Evolutionary conservation across 148 eudicot species (phyloP), one percentile per base, ranked within the genome.

Genomic region (Nepenthes mirabilis): DNA sequence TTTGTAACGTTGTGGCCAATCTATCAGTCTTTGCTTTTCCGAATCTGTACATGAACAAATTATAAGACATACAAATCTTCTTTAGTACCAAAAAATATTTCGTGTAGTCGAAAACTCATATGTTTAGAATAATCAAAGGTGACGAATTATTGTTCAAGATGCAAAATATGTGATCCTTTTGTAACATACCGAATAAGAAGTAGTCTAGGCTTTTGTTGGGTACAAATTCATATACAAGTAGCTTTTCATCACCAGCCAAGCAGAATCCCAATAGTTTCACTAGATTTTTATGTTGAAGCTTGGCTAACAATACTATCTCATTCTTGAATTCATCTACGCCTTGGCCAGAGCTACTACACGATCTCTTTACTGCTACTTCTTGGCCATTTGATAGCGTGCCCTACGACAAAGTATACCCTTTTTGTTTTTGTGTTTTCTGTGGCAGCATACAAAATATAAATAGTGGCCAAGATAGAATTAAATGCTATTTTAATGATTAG

Each of bases 161-260:
- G 47, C 10, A 2, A 2, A 10, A 32, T 55, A 3, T 36, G 60
- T 37, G 8, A 9, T 56, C 23, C 5, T 11, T 9, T 36, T 11
- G 13, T 6, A 34, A 5, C 43, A 55, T 65, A 80, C 85, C 81
- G 36, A 63, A 57, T 32, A 81, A 47, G 23, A 23, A 23, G 54
- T 79, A 65, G 62, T 84, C 84, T 0, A 84, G 73, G 64, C 86
- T 84, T 33, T 59, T 47, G 37, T 81, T 84, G 1, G 72, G 61
- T 6, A 77, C 56, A 9, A 70, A 79, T 64, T 82, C 86, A 43
- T 84, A 84, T 2, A 84, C 54, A 8, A 82, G 73, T 32, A 84
- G 66, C 51, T 63, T 74, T 66, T 76, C 81, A 1, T 47, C 67
- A 55, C 69, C 64, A 37, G 54, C 60, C 7, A 76, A 13, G 57